A percentile compares a stretch with the other conserved stretches of the same genome.
phyloP scores from a whole-genome alignment of 2,329 filamentous ascomycete genomes.

The Apiospora aurea region DNA sequence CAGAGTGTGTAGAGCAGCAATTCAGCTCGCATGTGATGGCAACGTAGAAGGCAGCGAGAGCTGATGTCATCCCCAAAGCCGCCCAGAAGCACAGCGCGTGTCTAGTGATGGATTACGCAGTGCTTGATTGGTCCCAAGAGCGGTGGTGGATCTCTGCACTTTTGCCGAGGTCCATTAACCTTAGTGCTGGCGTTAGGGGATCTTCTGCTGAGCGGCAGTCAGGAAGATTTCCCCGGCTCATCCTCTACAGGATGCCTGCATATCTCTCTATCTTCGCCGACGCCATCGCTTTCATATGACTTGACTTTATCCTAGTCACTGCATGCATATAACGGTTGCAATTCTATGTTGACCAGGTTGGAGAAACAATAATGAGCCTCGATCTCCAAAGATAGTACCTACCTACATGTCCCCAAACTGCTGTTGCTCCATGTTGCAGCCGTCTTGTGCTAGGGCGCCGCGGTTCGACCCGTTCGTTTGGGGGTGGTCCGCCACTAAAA shows the following conservation, averaged over 20 bases:
- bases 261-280: neutral
- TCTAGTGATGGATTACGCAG: neutral
- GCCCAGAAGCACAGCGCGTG: neutral
- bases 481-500: conserved; percentile 4
- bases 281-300: too few relatives aligned
- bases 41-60: neutral
- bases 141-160: neutral
- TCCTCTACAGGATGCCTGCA: neutral
- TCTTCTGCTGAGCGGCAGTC: neutral
- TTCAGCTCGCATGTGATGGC: conserved; percentile 20
- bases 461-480: conserved; percentile 7
- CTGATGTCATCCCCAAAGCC: neutral
- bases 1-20: neutral
- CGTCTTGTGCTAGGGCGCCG: neutral
- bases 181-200: neutral
- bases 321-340: neutral
- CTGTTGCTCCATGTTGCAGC: neutral
- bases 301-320: neutral
- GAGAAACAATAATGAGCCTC: neutral
- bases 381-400: neutral
- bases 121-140: conserved; percentile 7
- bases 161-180: conserved; percentile 11
- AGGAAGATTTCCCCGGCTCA: neutral
- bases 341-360: rapidly evolving
- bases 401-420: neutral